Conservation (phyloP, 1,139 yeast species). For the Sugiyamaella grinbergsii region DNA sequence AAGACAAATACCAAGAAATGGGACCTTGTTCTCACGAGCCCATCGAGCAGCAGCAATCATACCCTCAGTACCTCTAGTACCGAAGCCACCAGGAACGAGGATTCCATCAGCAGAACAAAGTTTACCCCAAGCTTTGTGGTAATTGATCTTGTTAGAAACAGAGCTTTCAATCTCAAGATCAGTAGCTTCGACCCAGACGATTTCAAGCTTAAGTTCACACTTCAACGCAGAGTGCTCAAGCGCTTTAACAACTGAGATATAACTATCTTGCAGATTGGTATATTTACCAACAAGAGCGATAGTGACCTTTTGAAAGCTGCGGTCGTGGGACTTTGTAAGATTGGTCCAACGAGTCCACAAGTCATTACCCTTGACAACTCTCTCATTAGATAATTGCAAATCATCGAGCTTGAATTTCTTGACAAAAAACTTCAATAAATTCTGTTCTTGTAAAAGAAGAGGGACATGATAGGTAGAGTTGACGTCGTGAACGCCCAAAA, state of each 20-base stretch:
- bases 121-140: conserved; percentile 94
- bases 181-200: conserved; percentile 94
- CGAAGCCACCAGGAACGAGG: conserved; percentile 98
- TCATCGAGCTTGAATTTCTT: conserved; percentile 65
- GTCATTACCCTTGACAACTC: conserved; percentile 62
- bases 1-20: conserved; percentile 94
- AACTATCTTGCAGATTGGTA: conserved; percentile 92
- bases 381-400: conserved; percentile 55
- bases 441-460: conserved; percentile 82
- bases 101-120: conserved; percentile 96
- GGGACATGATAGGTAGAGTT: conserved; percentile 98
- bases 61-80: conserved; percentile 96
- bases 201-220: conserved; percentile 78
- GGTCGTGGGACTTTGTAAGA: conserved; percentile 76
- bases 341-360: conserved; percentile 78
- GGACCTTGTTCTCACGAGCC: conserved; percentile 93
- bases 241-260: conserved; percentile 91
- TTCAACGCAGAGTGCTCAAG: conserved; percentile 94
- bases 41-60: conserved; percentile 97
- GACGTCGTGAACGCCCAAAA: conserved; percentile 94
- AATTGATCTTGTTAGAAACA: conserved; percentile 65
- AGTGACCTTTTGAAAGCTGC: conserved; percentile 80
- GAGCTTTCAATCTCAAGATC: conserved; percentile 79
- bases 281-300: conserved; percentile 98
- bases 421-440: conserved; percentile 71